These are phyloP conservation scores for Davidsoniella eucalypti DNA, from an alignment of 2,329 filamentous ascomycete species.

Conservation along the genomic window DNA sequence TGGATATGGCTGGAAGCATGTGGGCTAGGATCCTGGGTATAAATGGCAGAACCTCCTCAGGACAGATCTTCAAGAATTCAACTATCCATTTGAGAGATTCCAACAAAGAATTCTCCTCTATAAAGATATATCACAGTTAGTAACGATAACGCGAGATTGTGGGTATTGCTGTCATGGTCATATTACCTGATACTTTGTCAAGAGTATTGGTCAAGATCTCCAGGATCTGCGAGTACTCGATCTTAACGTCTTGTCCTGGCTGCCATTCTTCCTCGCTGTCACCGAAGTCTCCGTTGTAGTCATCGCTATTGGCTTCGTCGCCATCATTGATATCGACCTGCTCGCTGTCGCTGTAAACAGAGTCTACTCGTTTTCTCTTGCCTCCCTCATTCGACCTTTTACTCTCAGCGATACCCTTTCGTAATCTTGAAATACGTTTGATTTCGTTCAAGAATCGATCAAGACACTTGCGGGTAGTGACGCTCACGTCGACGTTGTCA, in stretches of 20 bases:
- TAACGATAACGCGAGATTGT: background rate
- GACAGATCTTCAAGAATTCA: slow-evolving; percentile 90
- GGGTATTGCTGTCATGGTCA: slow-evolving; percentile 15
- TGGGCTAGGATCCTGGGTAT: slow-evolving; percentile 84
- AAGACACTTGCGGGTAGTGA: slow-evolving; percentile 72
- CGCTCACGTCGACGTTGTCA: slow-evolving; percentile 83
- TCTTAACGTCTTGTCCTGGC: slow-evolving; percentile 88
- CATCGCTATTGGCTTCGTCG: slow-evolving; percentile 41
- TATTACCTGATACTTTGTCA: slow-evolving; percentile 57
- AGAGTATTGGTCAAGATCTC: slow-evolving; percentile 84
- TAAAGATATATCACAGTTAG: slow-evolving; percentile 13
- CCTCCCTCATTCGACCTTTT: slow-evolving; percentile 52
- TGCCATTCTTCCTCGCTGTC: slow-evolving; percentile 84
- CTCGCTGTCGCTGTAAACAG: slow-evolving; percentile 48
- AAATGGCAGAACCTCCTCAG: slow-evolving; percentile 88
- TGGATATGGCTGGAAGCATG: slow-evolving; percentile 85
- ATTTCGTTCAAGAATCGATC: slow-evolving; percentile 89
- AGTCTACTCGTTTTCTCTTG: slow-evolving; percentile 53
- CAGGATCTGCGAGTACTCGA: slow-evolving; percentile 81
- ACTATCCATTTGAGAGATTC: slow-evolving; percentile 92
- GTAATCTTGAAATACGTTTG: slow-evolving; percentile 81
- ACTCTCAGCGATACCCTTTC: slow-evolving; percentile 81
- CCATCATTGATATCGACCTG: slow-evolving; percentile 42
- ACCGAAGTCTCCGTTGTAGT: slow-evolving; percentile 37
- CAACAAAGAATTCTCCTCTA: slow-evolving; percentile 80